phyloP scores from a whole-genome alignment of 768 basidiomycete species.

The Mycena belliarum region DNA sequence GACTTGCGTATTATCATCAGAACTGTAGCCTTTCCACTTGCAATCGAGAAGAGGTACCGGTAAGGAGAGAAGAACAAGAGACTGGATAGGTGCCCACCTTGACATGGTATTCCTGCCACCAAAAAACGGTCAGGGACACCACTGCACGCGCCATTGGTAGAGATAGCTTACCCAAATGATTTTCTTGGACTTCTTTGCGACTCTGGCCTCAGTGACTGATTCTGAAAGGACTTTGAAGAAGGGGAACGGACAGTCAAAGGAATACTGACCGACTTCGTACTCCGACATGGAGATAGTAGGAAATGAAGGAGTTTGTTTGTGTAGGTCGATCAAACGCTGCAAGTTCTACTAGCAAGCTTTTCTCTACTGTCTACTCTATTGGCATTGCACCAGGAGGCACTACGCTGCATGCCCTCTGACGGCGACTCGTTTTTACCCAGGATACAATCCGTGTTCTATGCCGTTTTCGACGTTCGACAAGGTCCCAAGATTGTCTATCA shows the following conservation, averaged over 20 bases:
- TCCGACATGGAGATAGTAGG: constrained; percentile 29
- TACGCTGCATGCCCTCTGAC: constrained; percentile 29
- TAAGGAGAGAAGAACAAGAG: background rate
- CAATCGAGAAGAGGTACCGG: too few relatives aligned
- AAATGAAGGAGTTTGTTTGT: too few relatives aligned
- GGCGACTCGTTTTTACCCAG: constrained; percentile 75
- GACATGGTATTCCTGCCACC: constrained; percentile 60
- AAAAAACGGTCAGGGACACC: constrained; percentile 12
- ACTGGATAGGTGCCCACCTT: constrained; percentile 44
- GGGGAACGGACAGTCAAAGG: background rate
- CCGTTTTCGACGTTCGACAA: constrained; percentile 81
- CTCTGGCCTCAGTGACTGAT: constrained; percentile 52
- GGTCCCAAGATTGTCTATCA: constrained; percentile 93
- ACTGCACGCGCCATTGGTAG: constrained; percentile 1
- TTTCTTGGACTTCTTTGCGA: constrained; percentile 44
- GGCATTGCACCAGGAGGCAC: too few relatives aligned
- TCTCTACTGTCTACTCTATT: too few relatives aligned
- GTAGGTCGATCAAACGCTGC: too few relatives aligned
- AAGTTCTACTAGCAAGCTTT: too few relatives aligned
- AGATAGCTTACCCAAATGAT: constrained; percentile 51
- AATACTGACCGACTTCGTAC: constrained; percentile 67
- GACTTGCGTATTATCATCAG: constrained; percentile 60
- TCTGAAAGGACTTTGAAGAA: constrained; percentile 38
- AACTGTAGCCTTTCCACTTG: constrained; percentile 59
- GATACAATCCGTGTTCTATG: constrained; percentile 90